Base-by-base conservation (phyloP, 208 protist genomes). In the Sergeia podlipaevii region DNA sequence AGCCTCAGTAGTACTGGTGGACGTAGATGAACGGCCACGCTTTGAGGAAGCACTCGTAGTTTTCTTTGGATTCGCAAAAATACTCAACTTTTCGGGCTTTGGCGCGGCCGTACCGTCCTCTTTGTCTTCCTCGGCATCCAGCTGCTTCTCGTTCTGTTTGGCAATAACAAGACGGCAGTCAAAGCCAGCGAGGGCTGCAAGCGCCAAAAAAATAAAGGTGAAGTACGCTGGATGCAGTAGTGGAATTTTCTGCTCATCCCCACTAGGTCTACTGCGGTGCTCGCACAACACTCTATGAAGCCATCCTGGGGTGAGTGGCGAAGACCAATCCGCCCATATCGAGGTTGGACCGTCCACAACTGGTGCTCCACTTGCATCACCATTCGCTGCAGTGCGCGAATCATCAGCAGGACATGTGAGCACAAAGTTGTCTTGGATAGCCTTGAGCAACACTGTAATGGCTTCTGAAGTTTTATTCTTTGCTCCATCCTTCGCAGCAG, bases 161-260 rank as follows among this genome's bases (percentile, higher is more conserved):
- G 76, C 74, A 20, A 76, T 61, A n/a, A 81, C 74, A 32, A 81
- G 61, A 13, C 74, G 68, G 38, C 64, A 71, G 27, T 65, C 70
- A 13, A 92, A 52, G 2, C 71, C 67, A 4, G 59, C 55, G 33
- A 85, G 23, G 5, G 50, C 52, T 4, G 79, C 81, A 41, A 93
- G 68, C 3, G 74, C 65, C 0, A 77, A 65, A 71, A 80, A 85
- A 26, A 77, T 23, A 29, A 76, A 33, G 0, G 60, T 64, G 43
- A 83, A 83, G 57, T 84, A 88, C 0, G 84, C 28, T 0, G 74
- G 69, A 42, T 83, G 75, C 1, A 71, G 60, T 41, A 87, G 47
- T 11, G 36, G 42, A 6, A 65, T 39, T 5, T 45, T 55, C 43
- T 50, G 21, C 20, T 11, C 32, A 17, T 57, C 39, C 41, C 36